Conservation (phyloP, 768 basidiomycete species). For the Lyophyllum semitale region DNA sequence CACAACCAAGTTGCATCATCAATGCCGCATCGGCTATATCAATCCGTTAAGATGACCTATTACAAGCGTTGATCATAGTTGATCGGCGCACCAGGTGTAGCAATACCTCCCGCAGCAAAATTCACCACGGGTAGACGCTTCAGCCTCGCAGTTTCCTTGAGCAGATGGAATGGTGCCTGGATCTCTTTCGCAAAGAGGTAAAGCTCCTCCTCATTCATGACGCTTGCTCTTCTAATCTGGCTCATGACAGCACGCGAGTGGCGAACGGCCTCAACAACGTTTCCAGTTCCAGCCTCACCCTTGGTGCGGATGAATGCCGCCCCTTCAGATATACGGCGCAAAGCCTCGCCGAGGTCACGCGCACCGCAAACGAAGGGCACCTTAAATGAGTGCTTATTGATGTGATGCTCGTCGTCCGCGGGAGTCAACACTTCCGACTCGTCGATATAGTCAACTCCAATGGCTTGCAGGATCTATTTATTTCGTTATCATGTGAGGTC, state of each 20-base stretch:
- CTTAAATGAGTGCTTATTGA: conserved; percentile 96
- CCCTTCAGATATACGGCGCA: conserved; percentile 95
- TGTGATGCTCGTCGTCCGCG: conserved; percentile 94
- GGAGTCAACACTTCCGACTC: conserved; percentile 95
- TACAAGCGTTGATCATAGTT: neutral
- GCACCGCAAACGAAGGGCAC: conserved; percentile 96
- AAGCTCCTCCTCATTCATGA: conserved; percentile 94
- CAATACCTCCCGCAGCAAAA: conserved; percentile 94
- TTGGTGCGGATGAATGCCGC: conserved; percentile 99
- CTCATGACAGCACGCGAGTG: conserved; percentile 83
- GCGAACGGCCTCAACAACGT: conserved; percentile 91
- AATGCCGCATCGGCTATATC: conserved; percentile 86
- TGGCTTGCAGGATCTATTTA: conserved; percentile 88
- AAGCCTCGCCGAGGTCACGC: conserved; percentile 92
- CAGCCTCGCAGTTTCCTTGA: conserved; percentile 94
- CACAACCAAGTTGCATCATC: conserved; percentile 99
- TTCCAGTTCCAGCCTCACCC: conserved; percentile 88
- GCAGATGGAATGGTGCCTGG: conserved; percentile 89
- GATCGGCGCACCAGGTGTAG: conserved; percentile 76
- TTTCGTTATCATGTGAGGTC: conserved; percentile 7
- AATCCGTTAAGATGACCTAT: conserved; percentile 5
- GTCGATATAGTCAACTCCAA: conserved; percentile 97
- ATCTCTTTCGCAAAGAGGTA: conserved; percentile 92
- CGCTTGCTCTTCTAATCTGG: conserved; percentile 82
- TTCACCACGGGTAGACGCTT: conserved; percentile 95